A percentile compares a stretch with the other conserved stretches of the same genome.
Conservation (phyloP, 148 eudicot genomes). For the Rhododendron williamsianum region DNA sequence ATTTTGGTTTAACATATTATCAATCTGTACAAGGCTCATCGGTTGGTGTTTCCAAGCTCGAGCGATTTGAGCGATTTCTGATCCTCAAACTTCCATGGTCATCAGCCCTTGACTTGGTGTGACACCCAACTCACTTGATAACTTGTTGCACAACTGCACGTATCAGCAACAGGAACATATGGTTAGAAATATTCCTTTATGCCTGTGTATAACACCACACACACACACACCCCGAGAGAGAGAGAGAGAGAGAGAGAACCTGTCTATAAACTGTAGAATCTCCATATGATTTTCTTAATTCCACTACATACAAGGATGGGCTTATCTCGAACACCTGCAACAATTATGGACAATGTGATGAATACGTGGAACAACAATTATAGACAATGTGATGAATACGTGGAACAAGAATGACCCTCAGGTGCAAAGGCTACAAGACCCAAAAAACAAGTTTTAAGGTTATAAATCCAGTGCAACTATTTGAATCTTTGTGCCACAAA, state of each 20-base stretch:
- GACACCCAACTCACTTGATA: constrained; percentile 62
- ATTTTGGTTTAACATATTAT: neutral
- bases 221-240: neutral
- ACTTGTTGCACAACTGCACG: constrained; percentile 68
- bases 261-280: constrained; percentile 71
- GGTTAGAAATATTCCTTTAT: neutral
- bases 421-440: neutral
- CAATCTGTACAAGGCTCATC: neutral
- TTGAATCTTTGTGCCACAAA: neutral
- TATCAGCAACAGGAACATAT: neutral
- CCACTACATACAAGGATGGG: constrained; percentile 72
- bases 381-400: neutral
- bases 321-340: constrained; percentile 87
- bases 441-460: neutral
- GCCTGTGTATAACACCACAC: neutral
- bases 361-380: constrained; percentile 4
- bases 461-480: neutral
- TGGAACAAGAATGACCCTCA: neutral
- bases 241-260: constrained; percentile 30
- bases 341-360: neutral
- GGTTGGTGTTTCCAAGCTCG: neutral
- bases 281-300: constrained; percentile 68
- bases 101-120: constrained; percentile 44
- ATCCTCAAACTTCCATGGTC: constrained; percentile 15
- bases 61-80: neutral